A percentile compares a stretch with the other conserved stretches of the same genome.
Evolutionary conservation across 2,329 filamentous ascomycete species (phyloP).

Genomic region (Aspergillus sp.): DNA sequence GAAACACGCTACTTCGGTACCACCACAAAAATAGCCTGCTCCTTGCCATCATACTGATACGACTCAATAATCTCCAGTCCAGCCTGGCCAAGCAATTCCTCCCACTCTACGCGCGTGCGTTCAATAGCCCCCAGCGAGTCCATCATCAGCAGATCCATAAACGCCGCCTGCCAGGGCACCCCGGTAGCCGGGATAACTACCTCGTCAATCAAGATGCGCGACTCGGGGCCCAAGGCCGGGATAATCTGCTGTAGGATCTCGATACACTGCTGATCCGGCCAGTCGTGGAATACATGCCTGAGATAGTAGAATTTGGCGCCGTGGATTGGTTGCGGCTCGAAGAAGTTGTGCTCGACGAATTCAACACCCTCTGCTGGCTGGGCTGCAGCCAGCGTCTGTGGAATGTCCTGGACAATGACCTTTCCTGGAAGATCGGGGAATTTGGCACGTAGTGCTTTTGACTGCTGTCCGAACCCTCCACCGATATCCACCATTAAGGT

Average conservation of each 20-base stretch:
- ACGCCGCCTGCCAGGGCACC: not conserved
- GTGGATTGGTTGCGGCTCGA: conserved; percentile 6
- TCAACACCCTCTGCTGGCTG: not conserved
- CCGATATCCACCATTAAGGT: conserved; percentile 12
- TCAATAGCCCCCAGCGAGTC: not conserved
- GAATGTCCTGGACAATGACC: conserved; percentile 11
- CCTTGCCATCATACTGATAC: not conserved
- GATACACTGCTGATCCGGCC: conserved; percentile 8
- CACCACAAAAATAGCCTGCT: not conserved
- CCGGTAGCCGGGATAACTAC: not conserved
- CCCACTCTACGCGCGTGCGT: not conserved
- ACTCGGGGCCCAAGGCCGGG: conserved; percentile 13
- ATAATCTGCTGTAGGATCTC: conserved; percentile 4
- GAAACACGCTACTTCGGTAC: not conserved
- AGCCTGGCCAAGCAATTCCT: not conserved
- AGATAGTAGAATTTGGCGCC: conserved; percentile 17
- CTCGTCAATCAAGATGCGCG: conserved; percentile 10
- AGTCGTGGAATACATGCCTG: conserved; percentile 8
- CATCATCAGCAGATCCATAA: conserved; percentile 11
- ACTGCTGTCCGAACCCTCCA: conserved; percentile 9
- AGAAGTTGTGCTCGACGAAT: conserved; percentile 17
- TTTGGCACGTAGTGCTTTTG: not conserved
- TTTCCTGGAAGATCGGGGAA: not conserved
- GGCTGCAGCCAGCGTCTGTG: not conserved
- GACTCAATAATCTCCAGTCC: not conserved